Conservation (phyloP, 257 asterid genomes). For the Fraxinus anomala region DNA sequence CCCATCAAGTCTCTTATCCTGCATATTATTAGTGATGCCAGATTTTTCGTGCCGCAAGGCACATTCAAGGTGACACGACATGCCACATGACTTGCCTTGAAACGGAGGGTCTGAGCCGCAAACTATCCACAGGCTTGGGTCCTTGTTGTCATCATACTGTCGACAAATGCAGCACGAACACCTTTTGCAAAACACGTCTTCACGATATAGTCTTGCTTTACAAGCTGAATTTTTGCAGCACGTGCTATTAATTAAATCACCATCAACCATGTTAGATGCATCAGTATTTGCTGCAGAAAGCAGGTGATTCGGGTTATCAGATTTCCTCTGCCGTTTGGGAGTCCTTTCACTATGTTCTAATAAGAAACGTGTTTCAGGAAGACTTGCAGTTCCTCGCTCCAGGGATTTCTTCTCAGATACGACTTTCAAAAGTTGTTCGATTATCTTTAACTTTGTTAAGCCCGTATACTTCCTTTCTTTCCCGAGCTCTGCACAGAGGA, state of each 20-base stretch:
- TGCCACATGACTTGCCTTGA: slow-evolving; percentile 70
- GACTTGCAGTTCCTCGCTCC: slow-evolving; percentile 36
- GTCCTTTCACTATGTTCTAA: slow-evolving; percentile 56
- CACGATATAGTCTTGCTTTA: slow-evolving; percentile 57
- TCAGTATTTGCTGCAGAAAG: slow-evolving; percentile 34
- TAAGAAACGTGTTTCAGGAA: slow-evolving; percentile 39
- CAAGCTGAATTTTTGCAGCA: slow-evolving; percentile 91
- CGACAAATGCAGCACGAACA: slow-evolving; percentile 95
- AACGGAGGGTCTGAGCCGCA: slow-evolving; percentile 91
- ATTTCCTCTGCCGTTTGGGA: slow-evolving; percentile 73
- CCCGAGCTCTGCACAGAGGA: slow-evolving; percentile 93
- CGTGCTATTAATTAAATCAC: slow-evolving; percentile 28
- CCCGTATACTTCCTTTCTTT: slow-evolving; percentile 96
- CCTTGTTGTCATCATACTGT: slow-evolving; percentile 87
- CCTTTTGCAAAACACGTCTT: slow-evolving; percentile 75
- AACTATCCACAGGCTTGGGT: slow-evolving; percentile 87
- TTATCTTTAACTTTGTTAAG: slow-evolving; percentile 77
- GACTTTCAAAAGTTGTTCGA: slow-evolving; percentile 76
- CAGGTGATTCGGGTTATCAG: slow-evolving; percentile 45
- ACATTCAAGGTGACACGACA: slow-evolving; percentile 98
- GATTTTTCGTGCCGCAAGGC: slow-evolving; percentile 71
- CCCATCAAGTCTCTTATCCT: slow-evolving; percentile 71
- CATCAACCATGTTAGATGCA: slow-evolving; percentile 34
- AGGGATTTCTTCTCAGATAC: slow-evolving; percentile 65
- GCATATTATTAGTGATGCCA: slow-evolving; percentile 55